Conservation (phyloP, 176 grass and related monocot species). For the Rhipidocladum racemiflorum region DNA sequence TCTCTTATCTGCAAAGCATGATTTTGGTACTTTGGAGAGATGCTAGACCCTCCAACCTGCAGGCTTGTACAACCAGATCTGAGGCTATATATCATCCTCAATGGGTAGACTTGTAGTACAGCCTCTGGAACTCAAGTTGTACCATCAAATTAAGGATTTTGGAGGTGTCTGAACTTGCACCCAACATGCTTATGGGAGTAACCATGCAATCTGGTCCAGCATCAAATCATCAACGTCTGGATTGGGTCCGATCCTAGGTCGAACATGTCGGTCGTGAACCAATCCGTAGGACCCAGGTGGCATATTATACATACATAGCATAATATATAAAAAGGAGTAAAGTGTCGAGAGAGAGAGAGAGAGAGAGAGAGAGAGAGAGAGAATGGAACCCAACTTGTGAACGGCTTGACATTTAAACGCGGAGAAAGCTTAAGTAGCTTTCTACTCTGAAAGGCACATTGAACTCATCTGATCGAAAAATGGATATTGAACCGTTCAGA, state of each 20-base stretch:
- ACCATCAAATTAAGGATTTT: conserved; percentile 28
- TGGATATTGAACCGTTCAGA: neutral
- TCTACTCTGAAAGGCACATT: neutral
- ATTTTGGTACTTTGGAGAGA: neutral
- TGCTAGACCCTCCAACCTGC: neutral
- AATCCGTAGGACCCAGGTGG: neutral
- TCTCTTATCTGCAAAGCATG: conserved; percentile 12
- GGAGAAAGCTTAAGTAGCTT: neutral
- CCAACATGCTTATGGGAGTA: conserved; percentile 15
- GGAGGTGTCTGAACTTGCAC: neutral
- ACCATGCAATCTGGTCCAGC: neutral
- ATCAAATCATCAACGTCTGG: conserved; percentile 22
- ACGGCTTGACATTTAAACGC: neutral
- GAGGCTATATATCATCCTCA: neutral
- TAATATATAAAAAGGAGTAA: conserved; percentile 9
- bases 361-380: neutral
- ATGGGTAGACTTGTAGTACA: neutral
- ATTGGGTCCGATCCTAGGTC: neutral
- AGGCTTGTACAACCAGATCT: too few relatives aligned
- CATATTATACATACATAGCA: neutral
- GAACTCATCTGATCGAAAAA: neutral
- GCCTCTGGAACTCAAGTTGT: neutral
- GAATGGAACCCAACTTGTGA: neutral
- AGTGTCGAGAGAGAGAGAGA: neutral
- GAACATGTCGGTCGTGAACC: conserved; percentile 12